phyloP scores from a whole-genome alignment of 2,329 filamentous ascomycete genomes.

The Xylaria sp. region DNA sequence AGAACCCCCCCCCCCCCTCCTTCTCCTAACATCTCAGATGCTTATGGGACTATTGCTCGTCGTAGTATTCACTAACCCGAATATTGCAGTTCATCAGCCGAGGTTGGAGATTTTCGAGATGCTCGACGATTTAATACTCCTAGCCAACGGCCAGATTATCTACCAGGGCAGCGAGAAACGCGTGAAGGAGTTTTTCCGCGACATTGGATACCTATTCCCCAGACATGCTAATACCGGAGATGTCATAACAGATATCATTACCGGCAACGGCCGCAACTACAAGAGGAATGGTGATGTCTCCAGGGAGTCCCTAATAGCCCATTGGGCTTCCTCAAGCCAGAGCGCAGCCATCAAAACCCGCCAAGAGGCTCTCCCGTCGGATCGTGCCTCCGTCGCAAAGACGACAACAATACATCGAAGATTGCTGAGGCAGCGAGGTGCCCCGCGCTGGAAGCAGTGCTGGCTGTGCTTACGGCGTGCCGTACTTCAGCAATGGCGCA shows the following conservation, averaged over 20 bases:
- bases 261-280: conserved; percentile 65
- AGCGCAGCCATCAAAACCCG: conserved; percentile 41
- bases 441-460: conserved; percentile 60
- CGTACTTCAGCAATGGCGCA: conserved; percentile 67
- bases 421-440: conserved; percentile 62
- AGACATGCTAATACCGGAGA: conserved; percentile 65
- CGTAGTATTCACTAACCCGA: background rate
- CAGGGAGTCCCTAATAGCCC: conserved; percentile 60
- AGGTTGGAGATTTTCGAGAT: conserved; percentile 68
- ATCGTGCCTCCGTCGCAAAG: conserved; percentile 53
- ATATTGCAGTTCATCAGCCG: conserved; percentile 62
- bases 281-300: conserved; percentile 59
- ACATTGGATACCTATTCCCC: conserved; percentile 63
- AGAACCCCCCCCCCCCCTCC: background rate
- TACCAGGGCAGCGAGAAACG: conserved; percentile 62
- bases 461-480: conserved; percentile 65
- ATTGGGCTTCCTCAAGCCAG: conserved; percentile 56
- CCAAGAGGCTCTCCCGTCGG: conserved; percentile 45
- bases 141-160: conserved; percentile 65
- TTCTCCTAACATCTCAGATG: too few relatives aligned
- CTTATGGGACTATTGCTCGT: background rate
- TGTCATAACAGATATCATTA: conserved; percentile 70
- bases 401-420: conserved; percentile 54
- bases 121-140: conserved; percentile 66
- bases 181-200: conserved; percentile 62